Conservation (phyloP, 2,329 filamentous ascomycete genomes). For the Microsporum audouinii region DNA sequence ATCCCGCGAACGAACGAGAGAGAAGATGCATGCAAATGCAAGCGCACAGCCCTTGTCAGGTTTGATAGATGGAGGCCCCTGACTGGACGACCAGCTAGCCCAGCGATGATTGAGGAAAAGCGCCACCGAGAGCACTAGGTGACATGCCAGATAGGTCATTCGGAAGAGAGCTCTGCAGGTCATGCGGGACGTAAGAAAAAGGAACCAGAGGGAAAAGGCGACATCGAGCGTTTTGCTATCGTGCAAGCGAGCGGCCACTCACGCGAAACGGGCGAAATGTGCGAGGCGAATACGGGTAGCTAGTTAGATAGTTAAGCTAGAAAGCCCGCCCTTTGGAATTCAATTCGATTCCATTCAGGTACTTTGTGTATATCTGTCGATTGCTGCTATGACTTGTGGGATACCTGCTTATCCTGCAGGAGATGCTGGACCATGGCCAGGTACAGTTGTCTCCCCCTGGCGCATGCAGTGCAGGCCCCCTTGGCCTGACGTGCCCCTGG, state of each 20-base stretch:
- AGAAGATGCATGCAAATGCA: conserved; percentile 1
- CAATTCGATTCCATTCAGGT: too few relatives aligned
- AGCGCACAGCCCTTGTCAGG: neutral
- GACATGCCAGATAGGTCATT: neutral
- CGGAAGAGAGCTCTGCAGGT: neutral
- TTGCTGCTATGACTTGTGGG: neutral
- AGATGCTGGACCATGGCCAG: neutral
- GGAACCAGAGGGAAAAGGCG: neutral
- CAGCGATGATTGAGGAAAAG: neutral
- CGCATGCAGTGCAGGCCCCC: neutral
- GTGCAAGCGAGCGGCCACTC: neutral
- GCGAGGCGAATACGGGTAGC: neutral
- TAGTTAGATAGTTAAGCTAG: too few relatives aligned
- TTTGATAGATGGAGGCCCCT: neutral
- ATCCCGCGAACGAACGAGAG: neutral
- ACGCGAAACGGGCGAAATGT: neutral
- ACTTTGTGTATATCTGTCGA: too few relatives aligned
- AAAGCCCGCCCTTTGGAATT: too few relatives aligned
- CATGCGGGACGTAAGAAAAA: neutral
- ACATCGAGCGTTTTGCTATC: neutral
- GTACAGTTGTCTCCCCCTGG: neutral
- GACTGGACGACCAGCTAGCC: neutral
- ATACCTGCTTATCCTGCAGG: neutral
- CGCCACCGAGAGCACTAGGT: neutral
- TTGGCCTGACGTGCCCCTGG: conserved; percentile 5